These are phyloP conservation scores for Trypanosoma conorhini DNA, from an alignment of 208 protist genomes.

Conservation along the genomic window DNA sequence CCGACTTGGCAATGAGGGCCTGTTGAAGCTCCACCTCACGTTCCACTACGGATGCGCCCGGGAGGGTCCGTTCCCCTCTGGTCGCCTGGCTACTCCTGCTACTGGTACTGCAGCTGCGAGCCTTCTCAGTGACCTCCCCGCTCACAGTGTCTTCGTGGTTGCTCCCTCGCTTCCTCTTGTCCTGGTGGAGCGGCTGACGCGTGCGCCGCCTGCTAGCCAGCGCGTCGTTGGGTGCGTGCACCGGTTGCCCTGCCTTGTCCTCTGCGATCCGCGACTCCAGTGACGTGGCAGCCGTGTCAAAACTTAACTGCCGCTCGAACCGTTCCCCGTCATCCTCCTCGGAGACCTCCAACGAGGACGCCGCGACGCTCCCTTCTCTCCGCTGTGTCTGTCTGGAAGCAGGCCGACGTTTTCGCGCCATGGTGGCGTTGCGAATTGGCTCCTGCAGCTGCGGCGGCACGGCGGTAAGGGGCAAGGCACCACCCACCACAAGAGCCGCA, in stretches of 20 bases:
- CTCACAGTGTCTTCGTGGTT: background rate
- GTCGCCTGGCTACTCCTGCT: background rate
- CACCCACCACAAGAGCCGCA: conserved; percentile 57
- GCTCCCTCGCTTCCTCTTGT: background rate
- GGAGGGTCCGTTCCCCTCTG: background rate
- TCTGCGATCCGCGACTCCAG: background rate
- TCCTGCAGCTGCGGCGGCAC: conserved; percentile 48
- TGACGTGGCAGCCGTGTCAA: conserved; percentile 5
- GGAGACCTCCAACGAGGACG: conserved; percentile 1
- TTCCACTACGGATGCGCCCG: background rate
- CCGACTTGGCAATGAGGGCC: conserved; percentile 18
- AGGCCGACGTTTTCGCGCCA: conserved; percentile 15
- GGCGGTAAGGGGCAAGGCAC: conserved; percentile 44
- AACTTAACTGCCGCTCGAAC: conserved; percentile 16
- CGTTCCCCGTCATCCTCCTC: background rate
- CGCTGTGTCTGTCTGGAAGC: conserved; percentile 20
- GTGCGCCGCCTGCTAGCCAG: background rate
- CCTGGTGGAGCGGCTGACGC: background rate
- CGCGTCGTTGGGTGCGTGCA: background rate
- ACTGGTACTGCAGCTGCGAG: background rate
- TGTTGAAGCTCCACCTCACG: conserved; percentile 24
- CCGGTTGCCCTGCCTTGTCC: background rate
- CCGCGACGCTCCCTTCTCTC: background rate
- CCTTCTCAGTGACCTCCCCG: background rate
- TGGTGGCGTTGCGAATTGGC: conserved; percentile 39